Base-by-base conservation (phyloP, 495 filamentous ascomycete species). In the Evansstolkia leycettana region DNA sequence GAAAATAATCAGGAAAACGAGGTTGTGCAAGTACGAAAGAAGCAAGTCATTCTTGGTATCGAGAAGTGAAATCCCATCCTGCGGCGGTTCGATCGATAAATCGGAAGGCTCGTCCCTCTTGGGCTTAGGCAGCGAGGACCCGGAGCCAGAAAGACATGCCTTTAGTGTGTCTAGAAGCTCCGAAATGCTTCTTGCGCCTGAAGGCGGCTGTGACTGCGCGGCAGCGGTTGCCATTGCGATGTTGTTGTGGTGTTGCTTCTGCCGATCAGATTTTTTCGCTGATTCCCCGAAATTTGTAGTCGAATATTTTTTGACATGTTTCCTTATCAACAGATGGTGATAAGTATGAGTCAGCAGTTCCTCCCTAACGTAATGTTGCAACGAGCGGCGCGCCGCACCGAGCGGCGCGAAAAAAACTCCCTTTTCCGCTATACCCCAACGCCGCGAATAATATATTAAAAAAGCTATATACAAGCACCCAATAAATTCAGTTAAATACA, bases 41-140 rank as follows among this genome's bases (percentile, higher is more conserved):
- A 98, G 74, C 12, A 96, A 72, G 42, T 98, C 92, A 65, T 84
- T 94, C 56, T 98, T 98, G 34, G 80, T 73, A 51, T 94, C 85
- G 48, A 98, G 76, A 4, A 98, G 78, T 2, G 90, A 95, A 33
- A 98, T 88, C 42, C 89, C 89, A 42, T 94, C 77, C 45, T 77
- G 68, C 7, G 84, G 78, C 5, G 82, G 72, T 28, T 78, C 49
- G 31, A 77, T 65, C 23, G 64, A 61, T 25, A 57, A 53, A 23
- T 57, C 53, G 31, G 58, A 50, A n/a, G 55, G 44, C 3, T 43
- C 45, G 30, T 57, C 52, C 13, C 56, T 56, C 19, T 40, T 40
- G 3, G 48, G 41, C 30, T 74, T 73, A 7, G 79, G 76, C 2
- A 86, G 55, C 1, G 76, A 75, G 28, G 78, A 67, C 10, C 62